phyloP scores from a whole-genome alignment of 2,329 filamentous ascomycete species.

The Monosporascus sp. region DNA sequence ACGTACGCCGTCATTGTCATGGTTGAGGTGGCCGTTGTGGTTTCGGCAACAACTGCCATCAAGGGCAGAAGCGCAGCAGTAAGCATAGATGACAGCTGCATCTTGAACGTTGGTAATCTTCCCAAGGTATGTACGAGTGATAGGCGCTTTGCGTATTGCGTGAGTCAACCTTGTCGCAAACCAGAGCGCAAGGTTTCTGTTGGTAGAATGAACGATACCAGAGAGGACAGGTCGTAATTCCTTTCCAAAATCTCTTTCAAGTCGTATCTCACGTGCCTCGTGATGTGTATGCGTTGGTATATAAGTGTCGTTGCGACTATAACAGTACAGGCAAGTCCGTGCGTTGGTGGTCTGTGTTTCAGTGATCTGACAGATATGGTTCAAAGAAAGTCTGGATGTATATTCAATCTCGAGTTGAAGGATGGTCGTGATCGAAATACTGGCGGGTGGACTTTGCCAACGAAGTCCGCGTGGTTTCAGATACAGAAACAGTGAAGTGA shows the following conservation, averaged over 20 bases:
- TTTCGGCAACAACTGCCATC: conserved; percentile 42
- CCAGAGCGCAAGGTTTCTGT: background rate
- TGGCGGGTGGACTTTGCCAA: conserved; percentile 27
- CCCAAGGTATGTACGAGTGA: background rate
- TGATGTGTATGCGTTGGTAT: background rate
- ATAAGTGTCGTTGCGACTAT: conserved; percentile 6
- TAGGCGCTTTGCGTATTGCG: conserved; percentile 2
- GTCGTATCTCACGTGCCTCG: background rate
- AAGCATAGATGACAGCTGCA: conserved; percentile 41
- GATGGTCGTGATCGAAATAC: conserved; percentile 9
- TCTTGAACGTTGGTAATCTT: conserved; percentile 17
- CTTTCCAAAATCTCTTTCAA: conserved; percentile 9
- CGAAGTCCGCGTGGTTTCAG: conserved; percentile 23
- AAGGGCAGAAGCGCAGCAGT: conserved; percentile 47
- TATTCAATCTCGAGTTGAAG: conserved; percentile 23
- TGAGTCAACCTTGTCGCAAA: conserved; percentile 3
- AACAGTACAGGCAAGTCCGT: conserved; percentile 7
- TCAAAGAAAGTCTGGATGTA: conserved; percentile 21
- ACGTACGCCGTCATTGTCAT: conserved; percentile 46
- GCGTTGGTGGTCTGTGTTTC: conserved; percentile 4
- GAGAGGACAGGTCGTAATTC: conserved; percentile 2
- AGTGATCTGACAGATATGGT: conserved; percentile 1
- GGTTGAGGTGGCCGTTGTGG: conserved; percentile 41
- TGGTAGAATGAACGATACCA: background rate
- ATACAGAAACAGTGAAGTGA: conserved; percentile 8